phyloP scores from a whole-genome alignment of 371 early-diverging fungal genomes.

The Phascolomyces articulosus region DNA sequence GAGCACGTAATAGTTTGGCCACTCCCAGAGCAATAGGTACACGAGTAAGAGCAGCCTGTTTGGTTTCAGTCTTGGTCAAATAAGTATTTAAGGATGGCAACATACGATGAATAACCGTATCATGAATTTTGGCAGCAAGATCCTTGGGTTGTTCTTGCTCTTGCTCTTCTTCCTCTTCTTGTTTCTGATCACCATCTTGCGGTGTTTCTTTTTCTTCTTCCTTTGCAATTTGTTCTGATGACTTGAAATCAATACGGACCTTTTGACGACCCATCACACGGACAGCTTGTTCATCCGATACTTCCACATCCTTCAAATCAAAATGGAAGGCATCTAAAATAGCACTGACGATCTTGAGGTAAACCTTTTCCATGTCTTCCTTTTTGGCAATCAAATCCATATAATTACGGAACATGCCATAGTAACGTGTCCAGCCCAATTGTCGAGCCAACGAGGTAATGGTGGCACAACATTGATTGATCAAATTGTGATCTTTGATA shows the following conservation, averaged over 20 bases:
- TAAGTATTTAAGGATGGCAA: slow-evolving; percentile 80
- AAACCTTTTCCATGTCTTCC: slow-evolving; percentile 72
- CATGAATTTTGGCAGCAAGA: slow-evolving; percentile 66
- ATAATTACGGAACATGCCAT: slow-evolving; percentile 71
- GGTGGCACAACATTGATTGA: slow-evolving; percentile 78
- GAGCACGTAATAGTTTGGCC: slow-evolving; percentile 74
- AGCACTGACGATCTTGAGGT: slow-evolving; percentile 78
- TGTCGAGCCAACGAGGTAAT: slow-evolving; percentile 69
- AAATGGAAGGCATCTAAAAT: slow-evolving; percentile 93
- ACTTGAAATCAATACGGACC: slow-evolving; percentile 48
- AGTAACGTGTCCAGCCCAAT: slow-evolving; percentile 87
- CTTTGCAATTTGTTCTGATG: slow-evolving; percentile 34
- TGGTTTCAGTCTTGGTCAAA: slow-evolving; percentile 68
- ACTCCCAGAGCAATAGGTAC: slow-evolving; percentile 90
- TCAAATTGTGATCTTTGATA: slow-evolving; percentile 70
- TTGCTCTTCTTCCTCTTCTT: slow-evolving; percentile 24
- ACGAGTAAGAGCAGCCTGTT: slow-evolving; percentile 76
- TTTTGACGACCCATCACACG: slow-evolving; percentile 47
- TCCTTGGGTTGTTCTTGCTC: slow-evolving; percentile 31
- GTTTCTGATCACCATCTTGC: slow-evolving; percentile 26
- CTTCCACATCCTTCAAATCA: slow-evolving; percentile 64
- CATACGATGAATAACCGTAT: slow-evolving; percentile 67
- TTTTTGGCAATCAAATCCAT: slow-evolving; percentile 66
- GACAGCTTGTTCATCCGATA: slow-evolving; percentile 47
- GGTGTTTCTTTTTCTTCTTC: slow-evolving; percentile 22